A percentile compares a stretch with the other conserved stretches of the same genome.
These are phyloP conservation scores for Dichotomocladium elegans DNA, from an alignment of 371 early-diverging fungal genomes.

Conservation along the genomic window DNA sequence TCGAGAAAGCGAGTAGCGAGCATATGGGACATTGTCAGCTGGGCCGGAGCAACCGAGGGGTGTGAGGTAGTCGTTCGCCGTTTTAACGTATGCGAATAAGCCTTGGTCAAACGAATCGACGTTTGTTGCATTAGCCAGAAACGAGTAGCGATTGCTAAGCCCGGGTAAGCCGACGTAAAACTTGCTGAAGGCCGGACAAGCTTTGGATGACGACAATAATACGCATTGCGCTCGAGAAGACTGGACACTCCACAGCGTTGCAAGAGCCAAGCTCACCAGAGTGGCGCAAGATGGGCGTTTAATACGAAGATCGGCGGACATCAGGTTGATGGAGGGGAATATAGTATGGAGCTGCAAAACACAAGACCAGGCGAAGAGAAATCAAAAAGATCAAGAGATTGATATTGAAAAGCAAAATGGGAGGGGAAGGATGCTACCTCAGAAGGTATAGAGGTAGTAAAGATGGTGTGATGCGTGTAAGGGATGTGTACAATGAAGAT, in stretches of 20 bases:
- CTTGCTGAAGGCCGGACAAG: slow-evolving; percentile 34
- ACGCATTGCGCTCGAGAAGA: slow-evolving; percentile 18
- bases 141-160: slow-evolving; percentile 18
- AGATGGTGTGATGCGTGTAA: too few species aligned
- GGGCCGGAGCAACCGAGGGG: slow-evolving; percentile 25
- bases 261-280: neutral
- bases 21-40: slow-evolving; percentile 24
- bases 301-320: too few species aligned
- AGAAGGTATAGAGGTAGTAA: too few species aligned
- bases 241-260: neutral
- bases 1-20: slow-evolving; percentile 37
- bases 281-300: neutral
- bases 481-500: too few species aligned
- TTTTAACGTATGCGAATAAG: slow-evolving; percentile 19
- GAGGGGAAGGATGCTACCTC: too few species aligned
- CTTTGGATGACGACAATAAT: slow-evolving; percentile 28
- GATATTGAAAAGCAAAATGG: too few species aligned
- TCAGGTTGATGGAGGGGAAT: neutral
- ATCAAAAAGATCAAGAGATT: too few species aligned
- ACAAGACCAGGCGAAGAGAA: neutral
- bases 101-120: slow-evolving; percentile 33
- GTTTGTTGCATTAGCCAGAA: slow-evolving; percentile 23
- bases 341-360: neutral
- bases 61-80: slow-evolving; percentile 20
- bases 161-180: slow-evolving; percentile 35